Conservation (phyloP, 169 alveolate genomes). For the Eimeria sp. region DNA sequence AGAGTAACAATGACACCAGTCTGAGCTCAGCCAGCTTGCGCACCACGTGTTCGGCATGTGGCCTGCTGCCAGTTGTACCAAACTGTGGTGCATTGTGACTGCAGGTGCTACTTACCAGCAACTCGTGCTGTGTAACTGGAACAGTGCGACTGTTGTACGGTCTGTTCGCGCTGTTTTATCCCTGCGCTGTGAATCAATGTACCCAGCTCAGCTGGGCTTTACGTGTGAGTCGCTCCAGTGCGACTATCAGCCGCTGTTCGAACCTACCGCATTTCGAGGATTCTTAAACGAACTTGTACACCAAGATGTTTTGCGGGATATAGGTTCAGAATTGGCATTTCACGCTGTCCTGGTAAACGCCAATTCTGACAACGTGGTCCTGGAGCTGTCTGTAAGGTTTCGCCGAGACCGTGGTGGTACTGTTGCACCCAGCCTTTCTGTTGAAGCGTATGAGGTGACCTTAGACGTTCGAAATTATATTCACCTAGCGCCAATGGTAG, state of each 20-base stretch:
- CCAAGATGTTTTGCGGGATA: constrained; percentile 4
- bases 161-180: constrained; percentile 13
- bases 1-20: neutral
- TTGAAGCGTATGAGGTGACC: constrained; percentile 16
- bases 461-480: neutral
- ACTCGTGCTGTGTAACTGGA: constrained; percentile 41
- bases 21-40: neutral
- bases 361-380: neutral
- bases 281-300: constrained; percentile 1
- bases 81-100: neutral
- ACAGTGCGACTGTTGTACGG: constrained; percentile 5
- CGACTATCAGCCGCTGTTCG: constrained; percentile 43
- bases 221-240: constrained; percentile 50
- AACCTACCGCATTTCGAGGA: neutral
- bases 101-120: constrained; percentile 32
- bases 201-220: constrained; percentile 27
- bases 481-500: neutral
- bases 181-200: neutral
- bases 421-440: constrained; percentile 4
- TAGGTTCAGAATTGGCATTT: constrained; percentile 20
- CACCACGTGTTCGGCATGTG: neutral
- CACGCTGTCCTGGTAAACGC: neutral
- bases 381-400: constrained; percentile 2
- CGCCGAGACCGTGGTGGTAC: constrained; percentile 47
- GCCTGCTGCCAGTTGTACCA: neutral